Evolutionary conservation across 306 rosid genomes (phyloP).

Genomic region (Castanea crenata): DNA sequence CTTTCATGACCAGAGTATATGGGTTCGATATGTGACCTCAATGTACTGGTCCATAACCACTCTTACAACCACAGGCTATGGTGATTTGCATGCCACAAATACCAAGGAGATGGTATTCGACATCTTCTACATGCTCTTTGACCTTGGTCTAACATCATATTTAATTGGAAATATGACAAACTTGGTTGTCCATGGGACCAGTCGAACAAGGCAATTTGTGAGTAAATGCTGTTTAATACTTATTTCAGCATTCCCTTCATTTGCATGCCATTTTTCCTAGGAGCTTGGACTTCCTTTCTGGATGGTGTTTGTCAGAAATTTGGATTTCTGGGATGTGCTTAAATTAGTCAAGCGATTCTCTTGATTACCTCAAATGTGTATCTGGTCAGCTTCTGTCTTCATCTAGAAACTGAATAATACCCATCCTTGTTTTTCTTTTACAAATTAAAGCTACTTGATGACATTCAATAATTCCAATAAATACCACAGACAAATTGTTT

Average conservation of each 20-base stretch:
- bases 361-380: neutral
- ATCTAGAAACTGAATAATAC: neutral
- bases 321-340: neutral
- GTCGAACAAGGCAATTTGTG: slow-evolving; percentile 74
- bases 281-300: neutral
- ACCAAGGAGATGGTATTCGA: slow-evolving; percentile 49
- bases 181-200: slow-evolving; percentile 72
- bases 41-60: slow-evolving; percentile 78
- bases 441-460: neutral
- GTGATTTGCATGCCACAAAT: slow-evolving; percentile 80
- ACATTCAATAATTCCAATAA: neutral
- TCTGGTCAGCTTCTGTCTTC: neutral
- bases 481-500: neutral
- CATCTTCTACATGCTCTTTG: slow-evolving; percentile 49
- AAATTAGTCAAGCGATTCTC: neutral
- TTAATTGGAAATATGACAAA: slow-evolving; percentile 87
- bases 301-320: neutral
- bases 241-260: neutral
- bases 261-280: neutral
- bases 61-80: slow-evolving; percentile 65
- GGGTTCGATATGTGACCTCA: slow-evolving; percentile 44
- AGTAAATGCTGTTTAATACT: slow-evolving; percentile 21
- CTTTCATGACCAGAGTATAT: neutral
- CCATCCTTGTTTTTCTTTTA: neutral
- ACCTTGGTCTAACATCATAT: slow-evolving; percentile 60